Evolutionary conservation across 2,329 filamentous ascomycete genomes (phyloP), one percentile per base, ranked within the genome.

Genomic region (Pseudofabraea citricarpa): DNA sequence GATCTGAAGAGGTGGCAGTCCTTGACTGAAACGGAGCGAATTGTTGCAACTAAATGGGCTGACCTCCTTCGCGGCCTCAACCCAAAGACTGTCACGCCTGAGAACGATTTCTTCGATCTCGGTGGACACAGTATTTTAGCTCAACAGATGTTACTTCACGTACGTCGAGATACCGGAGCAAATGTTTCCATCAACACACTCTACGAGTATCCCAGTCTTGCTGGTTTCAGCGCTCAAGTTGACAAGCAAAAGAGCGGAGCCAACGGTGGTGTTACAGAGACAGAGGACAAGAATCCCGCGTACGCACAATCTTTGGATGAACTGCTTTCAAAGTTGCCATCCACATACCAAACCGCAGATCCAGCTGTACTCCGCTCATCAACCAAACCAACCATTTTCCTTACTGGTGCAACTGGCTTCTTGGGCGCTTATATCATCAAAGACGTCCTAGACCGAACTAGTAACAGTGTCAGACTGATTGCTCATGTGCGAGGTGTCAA

Each of bases 321-420:
- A n/a, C 50, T 61, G 10, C 55, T 66, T 12, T 62, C 64, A 12
- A 64, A 48, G n/a, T 58, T 70, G 4, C 61, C 62, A n/a, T 48
- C 57, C 18, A 64, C 58, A 45, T 71, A 64, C 41, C 64, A 63
- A 49, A 56, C 57, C 1, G 60, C 60, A 5, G 52, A 61, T 36
- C 36, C 56, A 19, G 45, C 53, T n/a, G 55, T 63, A 20, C 47
- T 52, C 3, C n/a, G n/a, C n/a, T 35, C 57, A 12, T 52, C 62
- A 10, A 54, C 63, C 49, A 48, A 64, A 45, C 46, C 70, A 24
- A 89, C 83, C 0, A 73, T 93, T 9, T 86, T 96, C 63, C 68
- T 96, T 5, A 96, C 90, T 3, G 90, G 91, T 33, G 89, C 87
- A 4, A 96, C 90, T 5, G 90, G 90, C 2, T 96, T 96, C 71